These are phyloP conservation scores for Heterobasidion irregulare DNA, from an alignment of 1,284 basidiomycete species.

Conservation along the genomic window DNA sequence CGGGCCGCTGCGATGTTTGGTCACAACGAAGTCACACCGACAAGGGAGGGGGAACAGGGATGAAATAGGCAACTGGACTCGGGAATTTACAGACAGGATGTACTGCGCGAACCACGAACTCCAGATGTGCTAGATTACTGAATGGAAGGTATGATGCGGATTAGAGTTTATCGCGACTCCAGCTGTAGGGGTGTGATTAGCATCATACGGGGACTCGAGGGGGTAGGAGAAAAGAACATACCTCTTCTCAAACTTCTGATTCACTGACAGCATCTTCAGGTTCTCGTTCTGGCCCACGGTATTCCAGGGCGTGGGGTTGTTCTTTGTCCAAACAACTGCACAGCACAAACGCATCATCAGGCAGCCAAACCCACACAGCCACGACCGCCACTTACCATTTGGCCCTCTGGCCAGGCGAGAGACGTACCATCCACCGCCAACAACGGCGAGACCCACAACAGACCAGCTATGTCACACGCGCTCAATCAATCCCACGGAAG, in stretches of 20 bases:
- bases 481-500: not conserved
- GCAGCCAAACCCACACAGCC: not conserved
- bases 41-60: not conserved
- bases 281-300: constrained; percentile 62
- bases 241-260: constrained; percentile 69
- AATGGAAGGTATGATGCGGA: constrained; percentile 2
- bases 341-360: not conserved
- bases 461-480: constrained; percentile 41
- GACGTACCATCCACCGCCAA: constrained; percentile 67
- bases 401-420: constrained; percentile 65
- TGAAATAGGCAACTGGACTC: too few relatives aligned
- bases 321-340: constrained; percentile 72
- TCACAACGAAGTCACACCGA: not conserved
- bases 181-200: constrained; percentile 30
- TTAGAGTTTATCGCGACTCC: constrained; percentile 64
- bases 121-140: not conserved
- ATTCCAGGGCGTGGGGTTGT: constrained; percentile 77
- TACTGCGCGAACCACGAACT: not conserved
- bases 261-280: constrained; percentile 61
- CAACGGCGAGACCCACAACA: constrained; percentile 57
- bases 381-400: constrained; percentile 35
- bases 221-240: constrained; percentile 19
- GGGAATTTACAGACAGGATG: too few relatives aligned
- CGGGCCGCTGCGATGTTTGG: not conserved
- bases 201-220: not conserved